Evolutionary conservation across 345 rosid genomes (phyloP), one percentile per base, ranked within the genome.

Genomic region (Luvunga scandens): DNA sequence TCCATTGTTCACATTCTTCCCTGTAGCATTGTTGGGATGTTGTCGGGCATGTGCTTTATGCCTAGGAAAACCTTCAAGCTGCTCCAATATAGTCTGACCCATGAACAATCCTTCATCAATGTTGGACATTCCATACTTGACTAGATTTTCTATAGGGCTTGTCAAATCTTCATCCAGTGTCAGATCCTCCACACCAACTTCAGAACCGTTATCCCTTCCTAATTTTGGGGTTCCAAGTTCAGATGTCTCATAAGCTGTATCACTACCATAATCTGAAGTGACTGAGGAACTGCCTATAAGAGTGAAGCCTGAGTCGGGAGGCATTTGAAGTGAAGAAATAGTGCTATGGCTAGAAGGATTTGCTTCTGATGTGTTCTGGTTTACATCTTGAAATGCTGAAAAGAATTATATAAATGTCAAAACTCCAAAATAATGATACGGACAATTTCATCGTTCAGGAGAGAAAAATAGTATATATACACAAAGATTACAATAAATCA

Each of bases 91-190:
- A 72, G 94, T 92, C 79, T 94, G 94, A 79, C 99, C 95, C 94
- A 93, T 91, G 81, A 89, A 89, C 68, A 97, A 88, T 63, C 99
- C 98, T 85, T 97, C 97, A 25, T 97, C 99, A 84, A 97, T 94
- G 81, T 94, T 94, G 77, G 96, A 86, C 88, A 97, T 89, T 73
- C 94, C 98, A 83, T 84, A 91, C 85, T 91, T 93, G 64, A 90
- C 92, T 68, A 97, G 86, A 78, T 92, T 97, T 80, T 93, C 98
- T 55, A 91, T 86, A 63, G 99, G 97, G 86, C 89, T 90, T 50
- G 94, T 82, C 81, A 92, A 80, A 81, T 91, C 93, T 79, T 87
- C 99, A 83, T 90, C 97, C 84, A 92, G 79, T 28, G 91, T 72
- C 57, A 90, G 80, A 77, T 97, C 98, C 79, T 88, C 97, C 4